These are phyloP conservation scores for Solanum boliviense DNA, from an alignment of 257 asterid genomes.

Conservation along the genomic window DNA sequence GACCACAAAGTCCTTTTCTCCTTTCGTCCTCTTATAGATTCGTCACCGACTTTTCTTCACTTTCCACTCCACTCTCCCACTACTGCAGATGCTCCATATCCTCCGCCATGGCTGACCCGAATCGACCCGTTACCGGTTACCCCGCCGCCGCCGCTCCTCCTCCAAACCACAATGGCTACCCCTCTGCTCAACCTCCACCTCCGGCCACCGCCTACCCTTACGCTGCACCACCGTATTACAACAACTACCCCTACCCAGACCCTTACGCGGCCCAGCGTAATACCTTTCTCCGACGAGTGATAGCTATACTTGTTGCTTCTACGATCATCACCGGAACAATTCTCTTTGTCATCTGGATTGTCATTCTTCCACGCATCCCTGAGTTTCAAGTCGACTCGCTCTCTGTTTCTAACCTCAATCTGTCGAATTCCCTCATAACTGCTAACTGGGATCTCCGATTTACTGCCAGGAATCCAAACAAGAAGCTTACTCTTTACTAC, in stretches of 20 bases:
- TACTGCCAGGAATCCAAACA: conserved; percentile 79
- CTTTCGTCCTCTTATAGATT: not conserved
- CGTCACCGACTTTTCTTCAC: not conserved
- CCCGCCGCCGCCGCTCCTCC: conserved; percentile 23
- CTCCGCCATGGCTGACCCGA: conserved; percentile 44
- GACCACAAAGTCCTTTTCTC: not conserved
- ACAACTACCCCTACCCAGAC: conserved; percentile 20
- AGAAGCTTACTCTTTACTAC: conserved; percentile 44
- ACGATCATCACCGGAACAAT: conserved; percentile 41
- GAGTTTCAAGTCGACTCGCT: conserved; percentile 62
- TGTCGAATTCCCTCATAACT: conserved; percentile 32
- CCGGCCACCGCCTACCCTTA: conserved; percentile 49
- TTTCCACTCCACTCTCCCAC: not conserved
- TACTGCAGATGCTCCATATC: not conserved
- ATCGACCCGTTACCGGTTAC: conserved; percentile 74
- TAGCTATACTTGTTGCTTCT: conserved; percentile 36
- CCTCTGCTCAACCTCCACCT: conserved; percentile 23
- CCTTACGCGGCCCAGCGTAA: conserved; percentile 48
- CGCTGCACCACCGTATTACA: conserved; percentile 31
- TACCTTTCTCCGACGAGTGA: conserved; percentile 58
- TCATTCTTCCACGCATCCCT: conserved; percentile 78
- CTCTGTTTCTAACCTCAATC: conserved; percentile 39
- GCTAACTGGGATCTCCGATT: conserved; percentile 38
- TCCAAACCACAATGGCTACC: conserved; percentile 34
- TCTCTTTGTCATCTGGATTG: conserved; percentile 67